phyloP scores from a whole-genome alignment of 73 alveolate species.

The Stentor roeselii region DNA sequence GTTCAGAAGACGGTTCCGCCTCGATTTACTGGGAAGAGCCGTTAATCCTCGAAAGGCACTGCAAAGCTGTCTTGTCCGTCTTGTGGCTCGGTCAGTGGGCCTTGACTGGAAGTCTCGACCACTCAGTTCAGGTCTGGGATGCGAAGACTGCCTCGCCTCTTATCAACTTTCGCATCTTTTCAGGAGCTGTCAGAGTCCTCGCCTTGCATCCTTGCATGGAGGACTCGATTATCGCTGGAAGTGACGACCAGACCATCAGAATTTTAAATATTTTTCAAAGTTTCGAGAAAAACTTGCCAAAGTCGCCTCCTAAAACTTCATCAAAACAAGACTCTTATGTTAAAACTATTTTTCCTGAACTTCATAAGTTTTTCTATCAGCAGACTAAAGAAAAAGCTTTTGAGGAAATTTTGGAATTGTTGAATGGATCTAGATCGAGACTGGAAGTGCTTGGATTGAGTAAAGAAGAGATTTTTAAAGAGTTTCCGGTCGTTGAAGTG shows the following conservation, averaged over 20 bases:
- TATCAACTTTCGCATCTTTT: neutral
- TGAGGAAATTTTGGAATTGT: neutral
- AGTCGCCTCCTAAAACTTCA: neutral
- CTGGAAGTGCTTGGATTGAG: neutral
- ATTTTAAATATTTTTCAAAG: no score
- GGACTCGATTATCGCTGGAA: neutral
- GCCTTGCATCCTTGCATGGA: neutral
- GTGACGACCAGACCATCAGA: slow-evolving; percentile 14
- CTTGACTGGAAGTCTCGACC: neutral
- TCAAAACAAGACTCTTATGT: neutral
- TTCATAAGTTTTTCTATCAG: neutral
- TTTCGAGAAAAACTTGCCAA: neutral
- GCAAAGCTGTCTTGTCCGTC: neutral
- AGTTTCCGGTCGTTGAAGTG: neutral
- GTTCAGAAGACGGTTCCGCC: neutral
- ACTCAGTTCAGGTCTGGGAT: slow-evolving; percentile 14
- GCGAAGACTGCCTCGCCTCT: neutral
- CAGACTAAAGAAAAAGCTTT: slow-evolving; percentile 13
- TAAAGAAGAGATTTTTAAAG: neutral
- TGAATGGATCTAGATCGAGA: neutral
- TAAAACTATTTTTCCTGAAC: neutral
- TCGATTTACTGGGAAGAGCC: neutral
- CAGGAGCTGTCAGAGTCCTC: slow-evolving; percentile 10
- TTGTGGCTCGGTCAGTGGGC: neutral
- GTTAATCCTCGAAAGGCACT: neutral